Percentiles rank a stretch among this genome's conserved stretches.
These are phyloP conservation scores for Leishmania amazonensis DNA, from an alignment of 208 protist genomes.

Conservation along the genomic window DNA sequence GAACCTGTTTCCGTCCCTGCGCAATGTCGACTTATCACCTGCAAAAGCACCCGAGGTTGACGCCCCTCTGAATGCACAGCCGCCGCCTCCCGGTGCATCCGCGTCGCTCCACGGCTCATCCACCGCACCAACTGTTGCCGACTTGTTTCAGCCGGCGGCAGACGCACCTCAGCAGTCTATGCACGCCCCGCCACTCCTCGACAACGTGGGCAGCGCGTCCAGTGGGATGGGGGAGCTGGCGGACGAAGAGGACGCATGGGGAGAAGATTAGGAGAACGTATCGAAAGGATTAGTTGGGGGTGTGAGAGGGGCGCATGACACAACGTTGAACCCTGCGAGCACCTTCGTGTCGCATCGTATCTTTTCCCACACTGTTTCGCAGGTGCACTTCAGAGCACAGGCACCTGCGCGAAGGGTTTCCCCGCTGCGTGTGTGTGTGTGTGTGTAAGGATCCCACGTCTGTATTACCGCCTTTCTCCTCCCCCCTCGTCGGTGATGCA, in stretches of 20 bases:
- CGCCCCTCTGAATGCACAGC: background rate
- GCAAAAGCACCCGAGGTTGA: background rate
- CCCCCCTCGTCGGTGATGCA: no score
- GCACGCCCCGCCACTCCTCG: background rate
- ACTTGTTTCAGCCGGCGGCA: background rate
- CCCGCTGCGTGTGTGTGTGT: background rate
- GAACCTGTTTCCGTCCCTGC: slow-evolving; percentile 93
- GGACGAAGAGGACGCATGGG: slow-evolving; percentile 8
- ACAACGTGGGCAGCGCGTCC: background rate
- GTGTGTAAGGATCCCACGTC: background rate
- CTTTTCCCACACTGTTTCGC: background rate
- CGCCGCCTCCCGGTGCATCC: background rate
- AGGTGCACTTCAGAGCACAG: background rate
- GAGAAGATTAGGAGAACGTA: background rate
- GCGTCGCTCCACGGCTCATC: background rate
- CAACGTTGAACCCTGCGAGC: background rate
- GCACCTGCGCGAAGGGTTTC: background rate
- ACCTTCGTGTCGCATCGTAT: background rate
- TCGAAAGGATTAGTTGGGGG: background rate
- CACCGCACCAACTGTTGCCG: background rate
- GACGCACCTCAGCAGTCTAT: background rate
- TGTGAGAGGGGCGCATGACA: background rate
- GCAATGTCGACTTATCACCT: background rate
- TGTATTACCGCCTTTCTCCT: no score
- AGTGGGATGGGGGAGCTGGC: slow-evolving; percentile 11